Percentiles rank a stretch among this genome's conserved stretches.
Evolutionary conservation across 106 monocot species (phyloP).

Genomic region (Dendrobium nobile): DNA sequence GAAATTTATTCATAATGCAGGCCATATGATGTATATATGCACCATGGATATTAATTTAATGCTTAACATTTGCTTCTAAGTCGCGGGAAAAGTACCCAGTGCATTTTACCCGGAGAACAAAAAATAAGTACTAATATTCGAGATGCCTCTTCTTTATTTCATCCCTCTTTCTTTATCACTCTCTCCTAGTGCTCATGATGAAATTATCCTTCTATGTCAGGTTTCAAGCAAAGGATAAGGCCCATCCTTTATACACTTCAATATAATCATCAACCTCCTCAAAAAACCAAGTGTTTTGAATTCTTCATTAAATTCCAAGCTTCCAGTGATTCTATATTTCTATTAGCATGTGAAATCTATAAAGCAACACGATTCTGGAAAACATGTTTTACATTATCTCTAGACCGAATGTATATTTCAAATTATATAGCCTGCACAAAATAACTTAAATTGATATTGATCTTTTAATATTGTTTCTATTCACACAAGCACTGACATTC

Average conservation of each 20-base stretch:
- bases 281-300: not conserved
- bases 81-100: not conserved
- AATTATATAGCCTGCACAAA: not conserved
- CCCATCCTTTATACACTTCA: no score
- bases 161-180: not conserved
- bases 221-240: no score
- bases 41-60: no score
- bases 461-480: not conserved
- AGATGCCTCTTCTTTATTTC: not conserved
- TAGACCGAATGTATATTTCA: not conserved
- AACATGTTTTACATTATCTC: not conserved
- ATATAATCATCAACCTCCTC: not conserved
- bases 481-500: not conserved
- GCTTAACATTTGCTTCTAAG: not conserved
- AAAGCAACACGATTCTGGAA: not conserved
- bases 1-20: not conserved
- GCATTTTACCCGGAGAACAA: not conserved
- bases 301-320: not conserved
- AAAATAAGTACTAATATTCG: not conserved
- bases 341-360: not conserved
- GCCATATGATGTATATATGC: not conserved
- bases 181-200: no score
- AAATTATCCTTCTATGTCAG: no score
- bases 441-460: not conserved
- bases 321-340: not conserved